Base-by-base conservation (phyloP, 176 grass and related monocot genomes). In the Otatea glauca region DNA sequence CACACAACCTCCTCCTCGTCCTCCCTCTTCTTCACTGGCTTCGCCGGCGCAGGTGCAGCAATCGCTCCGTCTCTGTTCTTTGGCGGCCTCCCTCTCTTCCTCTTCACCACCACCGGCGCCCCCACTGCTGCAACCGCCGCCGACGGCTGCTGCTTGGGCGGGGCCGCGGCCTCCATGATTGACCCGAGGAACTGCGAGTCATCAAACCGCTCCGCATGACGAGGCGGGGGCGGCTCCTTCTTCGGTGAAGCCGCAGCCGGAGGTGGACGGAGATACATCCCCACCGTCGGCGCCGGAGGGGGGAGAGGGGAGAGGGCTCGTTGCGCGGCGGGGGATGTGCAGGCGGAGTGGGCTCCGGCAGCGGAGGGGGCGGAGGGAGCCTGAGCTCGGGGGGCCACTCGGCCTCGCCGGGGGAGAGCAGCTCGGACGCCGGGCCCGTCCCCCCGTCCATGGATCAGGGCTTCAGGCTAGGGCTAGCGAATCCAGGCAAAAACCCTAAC, bases 1-100 rank as follows among this genome's bases (percentile, higher is more conserved):
- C 97, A 99, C 20, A 99, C 97, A 1, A 94, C 82, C 86, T 99
- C 97, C 83, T 96, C 93, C 5, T 97, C 84, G 15, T 83, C 86
- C 17, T 88, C 89, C 72, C 80, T 89, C 80, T 80, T 88, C 81
- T 23, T 88, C 64, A 55, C 81, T 1, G 75, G 79, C 79, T 78
- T 91, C 29, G 35, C 67, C 4, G 50, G 59, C 74, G 84, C 61
- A 1, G 79, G 41, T 0, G 68, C n/a, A 1, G 77, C 29, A 5
- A 43, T 78, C n/a, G 29, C 85, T 1, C 65, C 89, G 17, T 89
- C 88, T 74, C 84, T 86, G 72, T 72, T 86, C 92, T 96, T 99
- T 42, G 86, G 97, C 65, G 97, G 97, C 68, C 94, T 92, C 72
- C 94, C 94, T 74, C 94, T 45, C 90, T 95, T 95, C 86, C 91